Evolutionary conservation across 257 asterid species (phyloP), one percentile per base, ranked within the genome.

Genomic region (Capsicum pubescens): DNA sequence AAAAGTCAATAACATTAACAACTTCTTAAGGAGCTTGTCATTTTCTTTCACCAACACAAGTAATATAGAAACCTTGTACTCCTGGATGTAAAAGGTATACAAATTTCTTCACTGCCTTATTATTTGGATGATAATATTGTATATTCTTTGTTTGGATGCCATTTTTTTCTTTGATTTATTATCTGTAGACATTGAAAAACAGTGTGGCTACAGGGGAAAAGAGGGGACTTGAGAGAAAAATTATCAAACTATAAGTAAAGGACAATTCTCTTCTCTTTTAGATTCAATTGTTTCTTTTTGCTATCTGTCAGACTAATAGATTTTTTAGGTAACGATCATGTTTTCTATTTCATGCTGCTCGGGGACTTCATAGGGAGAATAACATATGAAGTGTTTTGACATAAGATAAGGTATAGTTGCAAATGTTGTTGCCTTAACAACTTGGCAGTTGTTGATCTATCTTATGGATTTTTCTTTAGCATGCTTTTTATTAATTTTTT

Each of bases 31-130:
- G 87, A 42, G 98, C 97, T 88, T 95, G 97, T 82, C 84, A 87
- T 87, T 97, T 98, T 85, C 93, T 92, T 52, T 98, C 99, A 67
- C 98, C 98, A 86, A 95, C 99, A 86, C 98, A 97, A 17, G 99
- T 97, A 67, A 97, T 93, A 72, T 93, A 97, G 91, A 97, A 97
- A 5, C 99, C 99, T 86, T 93, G 95, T 15, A 93, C 93, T 48
- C 98, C 98, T 58, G 98, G 95, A 0, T 92, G 90, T 69, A 97
- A 86, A 67, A 97, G 97, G 89, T 94, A 95, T 10, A 87, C 85
- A n/a, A 98, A 98, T 90, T 92, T 97, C 84, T 93, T 95, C 84
- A 92, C 97, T 85, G 95, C 86, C 87, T 89, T 95, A 87, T 91
- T 91, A 83, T 94, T 88, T 5, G 97, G 96, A 46, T 92, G 95